These are phyloP conservation scores for Mortierella sp. DNA, from an alignment of 371 early-diverging fungal species.

Conservation along the genomic window DNA sequence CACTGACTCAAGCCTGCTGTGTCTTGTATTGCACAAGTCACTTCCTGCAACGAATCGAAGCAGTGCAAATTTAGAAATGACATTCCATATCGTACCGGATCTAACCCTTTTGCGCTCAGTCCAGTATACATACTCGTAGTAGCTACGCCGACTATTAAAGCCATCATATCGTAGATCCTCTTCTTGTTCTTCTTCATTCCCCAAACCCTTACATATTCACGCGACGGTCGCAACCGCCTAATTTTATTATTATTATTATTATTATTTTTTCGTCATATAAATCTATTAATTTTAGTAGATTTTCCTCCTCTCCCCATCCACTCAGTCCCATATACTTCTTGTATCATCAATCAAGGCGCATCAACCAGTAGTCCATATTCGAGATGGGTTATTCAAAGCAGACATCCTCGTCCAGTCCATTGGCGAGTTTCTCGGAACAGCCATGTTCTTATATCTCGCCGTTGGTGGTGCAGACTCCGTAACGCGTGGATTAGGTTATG, in stretches of 20 bases:
- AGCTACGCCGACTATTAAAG: slow-evolving; percentile 3
- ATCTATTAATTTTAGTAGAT: too few species aligned
- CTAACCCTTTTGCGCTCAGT: neutral
- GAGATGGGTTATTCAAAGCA: neutral
- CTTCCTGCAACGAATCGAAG: neutral
- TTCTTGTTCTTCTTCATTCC: neutral
- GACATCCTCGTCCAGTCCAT: slow-evolving; percentile 36
- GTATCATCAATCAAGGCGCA: neutral
- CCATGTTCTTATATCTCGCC: slow-evolving; percentile 68
- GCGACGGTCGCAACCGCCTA: neutral
- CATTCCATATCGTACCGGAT: neutral
- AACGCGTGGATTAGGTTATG: slow-evolving; percentile 21
- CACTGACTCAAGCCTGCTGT: neutral
- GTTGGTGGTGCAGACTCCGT: slow-evolving; percentile 57
- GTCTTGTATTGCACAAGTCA: slow-evolving; percentile 1
- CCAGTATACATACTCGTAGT: neutral
- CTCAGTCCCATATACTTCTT: neutral
- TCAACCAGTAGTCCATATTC: neutral
- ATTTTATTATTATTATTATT: too few species aligned
- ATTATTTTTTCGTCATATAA: too few species aligned
- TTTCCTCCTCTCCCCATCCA: neutral
- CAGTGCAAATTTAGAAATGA: neutral
- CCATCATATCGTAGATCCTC: neutral
- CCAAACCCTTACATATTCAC: neutral
- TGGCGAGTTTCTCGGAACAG: slow-evolving; percentile 67